Evolutionary conservation across 2,329 filamentous ascomycete genomes (phyloP).

Genomic region (Aureobasidium sp.): DNA sequence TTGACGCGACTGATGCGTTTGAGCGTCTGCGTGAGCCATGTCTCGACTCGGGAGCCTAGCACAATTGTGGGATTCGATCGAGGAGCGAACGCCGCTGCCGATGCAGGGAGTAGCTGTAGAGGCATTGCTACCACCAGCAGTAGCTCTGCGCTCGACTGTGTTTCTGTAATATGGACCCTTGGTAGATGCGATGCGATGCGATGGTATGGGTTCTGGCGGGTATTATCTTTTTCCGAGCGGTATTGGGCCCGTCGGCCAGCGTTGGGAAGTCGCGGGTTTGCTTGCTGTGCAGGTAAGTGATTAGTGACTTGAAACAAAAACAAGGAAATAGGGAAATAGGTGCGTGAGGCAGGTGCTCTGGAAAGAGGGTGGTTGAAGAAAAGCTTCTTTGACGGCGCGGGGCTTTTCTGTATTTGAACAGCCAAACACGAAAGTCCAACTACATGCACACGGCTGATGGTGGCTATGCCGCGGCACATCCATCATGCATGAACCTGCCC

Average conservation of each 20-base stretch:
- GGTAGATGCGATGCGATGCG: constrained; percentile 13
- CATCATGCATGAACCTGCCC: neutral
- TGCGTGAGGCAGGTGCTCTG: neutral
- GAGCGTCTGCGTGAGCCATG: constrained; percentile 92
- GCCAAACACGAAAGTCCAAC: neutral
- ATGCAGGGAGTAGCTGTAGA: constrained; percentile 85
- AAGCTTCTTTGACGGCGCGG: constrained; percentile 9
- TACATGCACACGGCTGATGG: constrained; percentile 4
- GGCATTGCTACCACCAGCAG: constrained; percentile 52
- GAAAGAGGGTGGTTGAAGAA: constrained; percentile 9
- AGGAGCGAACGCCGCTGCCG: constrained; percentile 91
- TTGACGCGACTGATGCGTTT: constrained; percentile 97
- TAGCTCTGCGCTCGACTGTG: neutral
- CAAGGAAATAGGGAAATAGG: constrained; percentile 5
- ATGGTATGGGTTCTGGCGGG: constrained; percentile 6
- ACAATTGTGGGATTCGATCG: constrained; percentile 92
- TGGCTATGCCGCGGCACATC: constrained; percentile 10
- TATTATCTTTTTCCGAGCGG: constrained; percentile 6
- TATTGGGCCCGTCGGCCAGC: neutral
- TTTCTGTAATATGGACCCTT: neutral
- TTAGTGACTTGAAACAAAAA: neutral
- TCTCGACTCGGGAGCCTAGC: constrained; percentile 81
- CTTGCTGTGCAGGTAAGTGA: constrained; percentile 12
- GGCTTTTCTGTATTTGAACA: constrained; percentile 3
- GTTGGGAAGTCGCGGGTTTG: neutral